Evolutionary conservation across 495 filamentous ascomycete genomes (phyloP), one percentile per base, ranked within the genome.

Genomic region (Hypoxylon lenormandii): DNA sequence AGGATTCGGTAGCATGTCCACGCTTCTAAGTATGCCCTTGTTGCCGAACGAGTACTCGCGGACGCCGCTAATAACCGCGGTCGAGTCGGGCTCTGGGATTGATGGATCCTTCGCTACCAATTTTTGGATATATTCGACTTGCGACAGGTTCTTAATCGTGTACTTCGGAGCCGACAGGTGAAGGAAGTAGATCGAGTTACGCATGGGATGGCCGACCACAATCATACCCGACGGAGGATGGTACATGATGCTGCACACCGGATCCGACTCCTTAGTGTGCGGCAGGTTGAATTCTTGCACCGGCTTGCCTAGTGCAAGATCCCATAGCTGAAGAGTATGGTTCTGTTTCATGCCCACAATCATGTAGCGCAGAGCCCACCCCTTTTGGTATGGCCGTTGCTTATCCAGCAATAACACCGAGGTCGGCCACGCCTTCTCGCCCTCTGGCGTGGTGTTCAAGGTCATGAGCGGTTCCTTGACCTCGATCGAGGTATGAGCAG

Each of bases 311-410:
- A 99, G 88, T 58, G 91, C 92, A 77, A 99, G 91, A 85, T 99
- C 96, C 96, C 96, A 99, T 59, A 99, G 86, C 82, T 99, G 96
- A 63, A 99, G 88, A 49, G 93, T 95, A 80, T 99, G 96, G 77
- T 99, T 99, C 77, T 98, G 96, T 81, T 97, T 98, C 84, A 97
- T 91, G 63, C 96, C 96, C 51, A 99, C 94, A 61, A 99, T 86
- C 79, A 98, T 88, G 80, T 98, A 99, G 62, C 96, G 86, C 60
- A 96, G 80, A 15, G 96, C 93, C 74, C 89, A 88, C 30, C 90
- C 90, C 78, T 92, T 95, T 76, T 88, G 85, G 76, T 94, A 97
- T 23, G 95, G 92, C 15, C 93, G 90, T 76, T 91, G 87, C 83
- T 98, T 98, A 78, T 99, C 96, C 66, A 98, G 84, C 80, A 99